phyloP scores from a whole-genome alignment of 2,329 filamentous ascomycete genomes.

The Polychaeton citri region DNA sequence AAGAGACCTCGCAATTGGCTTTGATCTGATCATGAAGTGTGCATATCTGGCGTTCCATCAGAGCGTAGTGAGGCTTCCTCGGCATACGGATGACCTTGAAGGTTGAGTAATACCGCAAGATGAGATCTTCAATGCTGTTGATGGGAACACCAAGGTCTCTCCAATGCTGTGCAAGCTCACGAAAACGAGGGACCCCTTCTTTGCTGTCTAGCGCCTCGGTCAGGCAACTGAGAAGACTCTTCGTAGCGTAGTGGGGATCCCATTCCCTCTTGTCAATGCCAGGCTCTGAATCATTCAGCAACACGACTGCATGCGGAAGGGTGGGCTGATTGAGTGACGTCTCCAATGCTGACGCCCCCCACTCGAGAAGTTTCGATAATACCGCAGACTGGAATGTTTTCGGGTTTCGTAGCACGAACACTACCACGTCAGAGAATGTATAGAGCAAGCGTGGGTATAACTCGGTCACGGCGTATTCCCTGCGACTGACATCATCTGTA shows the following conservation, averaged over 20 bases:
- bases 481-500: neutral
- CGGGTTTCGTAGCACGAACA: slow-evolving; percentile 24
- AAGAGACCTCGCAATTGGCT: slow-evolving; percentile 1
- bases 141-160: slow-evolving; percentile 21
- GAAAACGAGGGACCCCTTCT: slow-evolving; percentile 18
- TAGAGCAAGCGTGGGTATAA: slow-evolving; percentile 26
- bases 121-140: slow-evolving; percentile 26
- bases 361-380: slow-evolving; percentile 32
- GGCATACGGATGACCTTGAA: slow-evolving; percentile 35
- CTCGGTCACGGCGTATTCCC: slow-evolving; percentile 20
- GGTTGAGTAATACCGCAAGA: slow-evolving; percentile 35
- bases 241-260: slow-evolving; percentile 29
- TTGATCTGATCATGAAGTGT: slow-evolving; percentile 28
- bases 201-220: slow-evolving; percentile 4
- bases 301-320: slow-evolving; percentile 39
- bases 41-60: slow-evolving; percentile 32
- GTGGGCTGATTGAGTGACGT: slow-evolving; percentile 39
- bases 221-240: slow-evolving; percentile 21
- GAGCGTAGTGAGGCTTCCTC: slow-evolving; percentile 24
- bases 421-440: slow-evolving; percentile 26
- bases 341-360: slow-evolving; percentile 36
- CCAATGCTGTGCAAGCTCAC: slow-evolving; percentile 28
- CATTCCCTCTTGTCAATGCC: slow-evolving; percentile 28
- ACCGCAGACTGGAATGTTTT: slow-evolving; percentile 12
- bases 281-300: slow-evolving; percentile 33